Percentiles rank a stretch among this genome's conserved stretches.
phyloP scores from a whole-genome alignment of 2,329 filamentous ascomycete species.

The Sporothrix globosa region DNA sequence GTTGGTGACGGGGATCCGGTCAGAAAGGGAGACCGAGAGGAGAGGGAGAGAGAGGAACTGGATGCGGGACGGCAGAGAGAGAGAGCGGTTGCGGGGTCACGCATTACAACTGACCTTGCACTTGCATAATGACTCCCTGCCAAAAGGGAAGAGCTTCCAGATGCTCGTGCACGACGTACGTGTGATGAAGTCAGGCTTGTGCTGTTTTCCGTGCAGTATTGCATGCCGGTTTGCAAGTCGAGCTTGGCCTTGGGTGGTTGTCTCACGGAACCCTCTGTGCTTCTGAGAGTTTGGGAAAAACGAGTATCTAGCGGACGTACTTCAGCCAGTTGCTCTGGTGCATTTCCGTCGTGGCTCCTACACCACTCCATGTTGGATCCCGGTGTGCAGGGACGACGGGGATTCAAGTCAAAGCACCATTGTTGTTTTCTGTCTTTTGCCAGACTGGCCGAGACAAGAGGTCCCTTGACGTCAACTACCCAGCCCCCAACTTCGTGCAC shows the following conservation, averaged over 20 bases:
- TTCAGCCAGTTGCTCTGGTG: no score
- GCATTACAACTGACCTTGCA: neutral
- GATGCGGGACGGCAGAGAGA: neutral
- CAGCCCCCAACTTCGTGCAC: no score
- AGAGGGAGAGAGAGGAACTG: neutral
- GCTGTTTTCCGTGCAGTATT: neutral
- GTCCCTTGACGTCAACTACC: neutral
- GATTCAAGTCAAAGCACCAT: neutral
- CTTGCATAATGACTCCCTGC: neutral
- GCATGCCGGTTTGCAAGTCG: neutral
- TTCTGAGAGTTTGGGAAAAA: neutral
- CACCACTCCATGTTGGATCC: neutral
- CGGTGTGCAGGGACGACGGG: neutral
- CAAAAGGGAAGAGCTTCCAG: neutral
- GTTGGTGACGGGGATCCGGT: neutral
- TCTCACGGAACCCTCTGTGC: neutral
- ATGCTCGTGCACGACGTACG: no score
- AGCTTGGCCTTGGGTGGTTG: neutral
- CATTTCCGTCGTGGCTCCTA: neutral
- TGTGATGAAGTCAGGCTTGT: no score
- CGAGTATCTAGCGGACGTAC: no score
- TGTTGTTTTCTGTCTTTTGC: neutral
- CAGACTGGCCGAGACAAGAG: neutral
- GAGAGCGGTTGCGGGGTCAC: neutral
- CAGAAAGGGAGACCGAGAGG: neutral